phyloP scores from a whole-genome alignment of 169 alveolate genomes.

The Plasmodium relictum region DNA sequence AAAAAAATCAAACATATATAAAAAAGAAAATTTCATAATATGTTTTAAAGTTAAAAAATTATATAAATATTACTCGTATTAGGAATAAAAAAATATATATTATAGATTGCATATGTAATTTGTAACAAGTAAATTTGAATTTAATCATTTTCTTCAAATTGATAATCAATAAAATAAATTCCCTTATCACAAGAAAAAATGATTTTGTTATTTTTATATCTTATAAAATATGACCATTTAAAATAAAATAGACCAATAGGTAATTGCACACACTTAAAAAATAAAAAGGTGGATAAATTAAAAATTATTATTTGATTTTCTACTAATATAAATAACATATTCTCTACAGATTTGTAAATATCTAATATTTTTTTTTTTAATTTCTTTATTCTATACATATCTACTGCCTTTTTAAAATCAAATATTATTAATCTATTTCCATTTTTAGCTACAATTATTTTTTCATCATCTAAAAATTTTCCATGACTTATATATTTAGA shows the following conservation, averaged over 20 bases:
- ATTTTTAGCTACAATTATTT: conserved; percentile 78
- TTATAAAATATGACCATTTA: conserved; percentile 76
- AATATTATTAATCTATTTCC: conserved; percentile 72
- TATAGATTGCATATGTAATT: no score
- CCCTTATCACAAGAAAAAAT: conserved; percentile 72
- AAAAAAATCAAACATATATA: no score
- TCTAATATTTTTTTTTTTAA: conserved; percentile 74
- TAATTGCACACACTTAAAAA: conserved; percentile 54
- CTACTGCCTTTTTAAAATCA: conserved; percentile 78
- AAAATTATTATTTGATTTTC: conserved; percentile 69
- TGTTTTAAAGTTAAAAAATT: background rate
- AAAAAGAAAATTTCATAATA: no score
- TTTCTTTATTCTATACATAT: conserved; percentile 78
- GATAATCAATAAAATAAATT: conserved; percentile 66
- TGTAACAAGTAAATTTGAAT: background rate
- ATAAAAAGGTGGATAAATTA: conserved; percentile 70
- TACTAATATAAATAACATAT: conserved; percentile 75
- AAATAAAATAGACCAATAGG: conserved; percentile 72
- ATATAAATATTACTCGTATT: background rate
- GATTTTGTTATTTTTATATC: conserved; percentile 69
- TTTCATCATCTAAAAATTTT: conserved; percentile 77
- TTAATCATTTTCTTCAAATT: conserved; percentile 52
- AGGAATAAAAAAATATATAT: background rate
- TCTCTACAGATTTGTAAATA: conserved; percentile 67
- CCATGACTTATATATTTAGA: conserved; percentile 79